Conservation (phyloP, 208 protist species). For the Wallacemonas collosoma region DNA sequence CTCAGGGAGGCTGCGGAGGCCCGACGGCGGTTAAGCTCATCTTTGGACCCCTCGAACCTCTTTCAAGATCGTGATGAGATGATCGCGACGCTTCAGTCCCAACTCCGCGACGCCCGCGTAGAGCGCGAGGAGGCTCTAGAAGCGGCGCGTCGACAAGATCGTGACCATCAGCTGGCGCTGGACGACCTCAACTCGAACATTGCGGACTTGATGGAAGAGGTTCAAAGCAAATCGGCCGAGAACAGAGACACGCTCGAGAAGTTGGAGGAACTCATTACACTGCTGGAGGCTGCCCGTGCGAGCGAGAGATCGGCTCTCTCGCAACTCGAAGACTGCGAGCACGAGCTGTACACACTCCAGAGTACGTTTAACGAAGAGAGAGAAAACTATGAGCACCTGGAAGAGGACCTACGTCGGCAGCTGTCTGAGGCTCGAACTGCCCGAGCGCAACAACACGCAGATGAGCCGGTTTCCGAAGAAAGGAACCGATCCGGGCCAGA, state of each 20-base stretch:
- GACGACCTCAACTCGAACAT: slow-evolving; percentile 45
- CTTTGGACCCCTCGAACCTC: not conserved
- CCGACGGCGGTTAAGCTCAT: slow-evolving; percentile 22
- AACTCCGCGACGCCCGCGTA: slow-evolving; percentile 28
- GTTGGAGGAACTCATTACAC: slow-evolving; percentile 66
- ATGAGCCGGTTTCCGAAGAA: not conserved
- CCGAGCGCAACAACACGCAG: slow-evolving; percentile 12
- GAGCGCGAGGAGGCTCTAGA: slow-evolving; percentile 34
- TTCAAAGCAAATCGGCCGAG: slow-evolving; percentile 45
- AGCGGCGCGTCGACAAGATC: slow-evolving; percentile 16
- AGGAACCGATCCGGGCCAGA: not conserved
- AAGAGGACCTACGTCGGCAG: slow-evolving; percentile 24
- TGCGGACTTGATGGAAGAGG: slow-evolving; percentile 43
- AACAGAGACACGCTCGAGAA: slow-evolving; percentile 53
- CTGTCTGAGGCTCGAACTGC: slow-evolving; percentile 16
- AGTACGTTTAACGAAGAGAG: slow-evolving; percentile 18
- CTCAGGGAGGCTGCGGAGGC: slow-evolving; percentile 13
- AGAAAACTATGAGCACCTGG: slow-evolving; percentile 26
- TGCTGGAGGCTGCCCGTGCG: slow-evolving; percentile 58
- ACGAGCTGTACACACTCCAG: slow-evolving; percentile 38
- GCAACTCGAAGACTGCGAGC: slow-evolving; percentile 32
- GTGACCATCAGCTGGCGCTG: slow-evolving; percentile 32
- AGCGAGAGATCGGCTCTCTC: slow-evolving; percentile 49
- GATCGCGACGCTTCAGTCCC: slow-evolving; percentile 19
- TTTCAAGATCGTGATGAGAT: slow-evolving; percentile 7